phyloP scores from a whole-genome alignment of 768 basidiomycete genomes.

The Scleroderma bovista region DNA sequence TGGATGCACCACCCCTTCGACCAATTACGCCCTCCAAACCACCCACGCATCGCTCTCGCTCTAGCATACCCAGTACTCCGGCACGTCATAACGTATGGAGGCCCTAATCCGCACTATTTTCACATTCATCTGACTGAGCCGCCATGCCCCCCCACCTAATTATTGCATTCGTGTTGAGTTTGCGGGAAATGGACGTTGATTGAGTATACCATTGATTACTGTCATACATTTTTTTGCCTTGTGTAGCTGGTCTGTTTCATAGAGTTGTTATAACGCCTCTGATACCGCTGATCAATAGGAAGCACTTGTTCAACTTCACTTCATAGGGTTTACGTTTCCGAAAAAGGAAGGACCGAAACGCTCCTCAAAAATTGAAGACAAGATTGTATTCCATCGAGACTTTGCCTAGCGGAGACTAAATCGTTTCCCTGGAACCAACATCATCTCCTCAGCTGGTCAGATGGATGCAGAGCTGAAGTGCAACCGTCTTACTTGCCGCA shows the following conservation, averaged over 20 bases:
- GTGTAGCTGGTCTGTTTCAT: constrained; percentile 24
- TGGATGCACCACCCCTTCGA: constrained; percentile 45
- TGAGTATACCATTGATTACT: constrained; percentile 16
- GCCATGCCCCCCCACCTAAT: constrained; percentile 18
- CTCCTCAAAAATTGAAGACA: too few relatives aligned
- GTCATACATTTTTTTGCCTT: constrained; percentile 15
- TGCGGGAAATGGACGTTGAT: constrained; percentile 22
- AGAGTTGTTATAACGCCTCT: constrained; percentile 7
- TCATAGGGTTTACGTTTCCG: too few relatives aligned
- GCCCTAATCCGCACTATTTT: constrained; percentile 38
- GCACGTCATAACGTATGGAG: constrained; percentile 58
- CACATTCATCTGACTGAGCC: constrained; percentile 13
- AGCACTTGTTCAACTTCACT: too few relatives aligned
- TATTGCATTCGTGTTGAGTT: constrained; percentile 26
- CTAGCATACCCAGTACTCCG: constrained; percentile 39
- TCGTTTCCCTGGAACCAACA: background rate
- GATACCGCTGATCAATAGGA: background rate
- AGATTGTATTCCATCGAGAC: too few relatives aligned
- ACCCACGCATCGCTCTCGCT: constrained; percentile 38
- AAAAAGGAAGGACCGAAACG: too few relatives aligned
- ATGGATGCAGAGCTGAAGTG: constrained; percentile 80
- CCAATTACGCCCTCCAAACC: constrained; percentile 66
- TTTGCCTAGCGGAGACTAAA: too few relatives aligned
- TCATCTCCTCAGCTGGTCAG: background rate
- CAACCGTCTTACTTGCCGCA: constrained; percentile 73